A percentile compares a stretch with the other conserved stretches of the same genome.
Evolutionary conservation across 2,329 filamentous ascomycete genomes (phyloP).

Genomic region (Cladosporium sp.): DNA sequence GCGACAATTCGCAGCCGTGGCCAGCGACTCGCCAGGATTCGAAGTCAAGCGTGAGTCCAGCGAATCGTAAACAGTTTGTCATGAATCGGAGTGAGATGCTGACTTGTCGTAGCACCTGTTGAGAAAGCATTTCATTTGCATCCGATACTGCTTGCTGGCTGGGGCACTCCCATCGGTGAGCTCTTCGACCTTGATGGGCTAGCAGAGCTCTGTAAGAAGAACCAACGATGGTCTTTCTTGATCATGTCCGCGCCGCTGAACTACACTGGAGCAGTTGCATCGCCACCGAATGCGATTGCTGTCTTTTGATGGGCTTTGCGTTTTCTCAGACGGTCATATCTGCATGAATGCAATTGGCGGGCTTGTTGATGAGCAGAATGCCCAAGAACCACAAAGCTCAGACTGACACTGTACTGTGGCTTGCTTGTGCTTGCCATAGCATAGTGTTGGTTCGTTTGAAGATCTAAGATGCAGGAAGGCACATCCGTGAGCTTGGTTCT

Average conservation of each 20-base stretch:
- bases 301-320: slow-evolving; percentile 8
- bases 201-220: slow-evolving; percentile 30
- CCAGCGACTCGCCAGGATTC: slow-evolving; percentile 2
- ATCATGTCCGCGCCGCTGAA: slow-evolving; percentile 23
- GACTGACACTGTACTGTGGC: background rate
- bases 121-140: slow-evolving; percentile 2
- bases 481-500: background rate
- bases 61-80: background rate
- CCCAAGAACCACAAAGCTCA: background rate
- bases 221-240: slow-evolving; percentile 32
- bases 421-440: background rate
- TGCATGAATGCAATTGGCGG: background rate
- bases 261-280: slow-evolving; percentile 18
- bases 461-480: background rate
- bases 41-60: background rate
- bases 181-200: slow-evolving; percentile 38
- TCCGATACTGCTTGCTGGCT: slow-evolving; percentile 22
- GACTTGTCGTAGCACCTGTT: background rate
- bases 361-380: background rate
- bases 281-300: slow-evolving; percentile 24
- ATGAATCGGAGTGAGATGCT: background rate
- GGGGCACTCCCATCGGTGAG: slow-evolving; percentile 33
- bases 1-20: slow-evolving; percentile 3
- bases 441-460: background rate
- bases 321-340: background rate